These are phyloP conservation scores for Ascochyta clinopodiicola DNA, from an alignment of 2,329 filamentous ascomycete species.

Conservation along the genomic window DNA sequence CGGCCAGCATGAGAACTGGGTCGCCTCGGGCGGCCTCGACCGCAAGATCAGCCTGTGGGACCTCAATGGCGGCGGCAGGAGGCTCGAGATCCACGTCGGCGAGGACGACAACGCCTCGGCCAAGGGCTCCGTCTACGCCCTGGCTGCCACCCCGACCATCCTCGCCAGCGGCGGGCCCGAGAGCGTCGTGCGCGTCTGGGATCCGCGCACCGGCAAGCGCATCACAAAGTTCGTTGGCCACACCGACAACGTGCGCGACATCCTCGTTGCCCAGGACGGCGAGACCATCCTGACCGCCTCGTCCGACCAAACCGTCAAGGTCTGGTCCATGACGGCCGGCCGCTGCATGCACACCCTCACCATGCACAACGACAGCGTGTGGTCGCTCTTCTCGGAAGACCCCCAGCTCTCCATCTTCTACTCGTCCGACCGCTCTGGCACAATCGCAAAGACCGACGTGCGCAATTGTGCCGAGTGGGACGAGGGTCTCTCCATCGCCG, in stretches of 20 bases:
- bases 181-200: constrained; percentile 90
- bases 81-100: constrained; percentile 81
- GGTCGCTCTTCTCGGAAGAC: constrained; percentile 90
- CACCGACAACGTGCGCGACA: constrained; percentile 90
- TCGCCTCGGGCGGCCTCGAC: constrained; percentile 92
- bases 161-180: constrained; percentile 93
- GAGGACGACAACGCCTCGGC: constrained; percentile 80
- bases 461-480: constrained; percentile 78
- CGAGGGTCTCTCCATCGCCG: constrained; percentile 86
- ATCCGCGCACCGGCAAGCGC: constrained; percentile 83
- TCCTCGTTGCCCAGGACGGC: constrained; percentile 85
- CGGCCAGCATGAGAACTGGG: constrained; percentile 75
- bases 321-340: constrained; percentile 95
- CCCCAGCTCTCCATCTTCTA: constrained; percentile 89
- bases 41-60: constrained; percentile 95
- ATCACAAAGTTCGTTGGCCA: constrained; percentile 97
- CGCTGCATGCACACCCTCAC: constrained; percentile 97
- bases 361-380: constrained; percentile 98
- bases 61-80: constrained; percentile 83
- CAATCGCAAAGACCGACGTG: constrained; percentile 96
- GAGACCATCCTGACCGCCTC: constrained; percentile 94
- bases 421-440: constrained; percentile 87
- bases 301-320: constrained; percentile 95
- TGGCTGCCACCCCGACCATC: constrained; percentile 79
- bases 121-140: constrained; percentile 94